Base-by-base conservation (phyloP, 306 rosid species). In the Cucumis cinereus region DNA sequence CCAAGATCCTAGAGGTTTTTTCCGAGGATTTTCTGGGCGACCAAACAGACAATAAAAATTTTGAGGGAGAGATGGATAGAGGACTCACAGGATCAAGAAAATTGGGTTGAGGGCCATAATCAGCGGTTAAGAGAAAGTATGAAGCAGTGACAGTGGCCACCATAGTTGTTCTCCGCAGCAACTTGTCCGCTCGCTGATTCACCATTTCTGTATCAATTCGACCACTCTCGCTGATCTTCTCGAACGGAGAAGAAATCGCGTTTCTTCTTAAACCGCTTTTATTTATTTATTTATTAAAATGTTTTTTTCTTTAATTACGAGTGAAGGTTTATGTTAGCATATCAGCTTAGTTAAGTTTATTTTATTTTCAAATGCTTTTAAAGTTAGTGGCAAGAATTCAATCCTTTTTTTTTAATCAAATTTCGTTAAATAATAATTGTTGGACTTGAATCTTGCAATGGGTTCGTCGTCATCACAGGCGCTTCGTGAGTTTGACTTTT, bases 81-180 rank as follows among this genome's bases (percentile, higher is more conserved):
- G 26, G 36, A 40, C 91, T 81, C 83, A 90, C 98, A 28, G 97
- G 97, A 38, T 93, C 97, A 30, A 93, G 96, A 74, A 64, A 92
- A 83, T 93, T 91, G 80, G 96, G 96, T 74, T 82, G 71, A 2
- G 97, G 79, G 59, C 97, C 97, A 76, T 94, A 94, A 13, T 91
- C 95, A 58, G 98, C 94, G 43, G 97, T 93, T 55, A 93, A 70
- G 83, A 91, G 97, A 85, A 93, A 93, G 83, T 93, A 93, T n/a
- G 94, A 83, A 71, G 96, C 97, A 40, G 90, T 77, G 24, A 86
- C 57, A 13, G 98, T 94, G 16, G 95, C 86, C 8, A 82, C 89
- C 88, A 90, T 74, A 11, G 98, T 86, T 47, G 93, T 52, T 84
- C 93, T 79, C 84, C 77, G 85, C 76, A 91, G 88, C 79, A 94